Evolutionary conservation across 192 early-diverging fungal species (phyloP), one percentile per base, ranked within the genome.

Genomic region (Linnemannia schmuckeri): DNA sequence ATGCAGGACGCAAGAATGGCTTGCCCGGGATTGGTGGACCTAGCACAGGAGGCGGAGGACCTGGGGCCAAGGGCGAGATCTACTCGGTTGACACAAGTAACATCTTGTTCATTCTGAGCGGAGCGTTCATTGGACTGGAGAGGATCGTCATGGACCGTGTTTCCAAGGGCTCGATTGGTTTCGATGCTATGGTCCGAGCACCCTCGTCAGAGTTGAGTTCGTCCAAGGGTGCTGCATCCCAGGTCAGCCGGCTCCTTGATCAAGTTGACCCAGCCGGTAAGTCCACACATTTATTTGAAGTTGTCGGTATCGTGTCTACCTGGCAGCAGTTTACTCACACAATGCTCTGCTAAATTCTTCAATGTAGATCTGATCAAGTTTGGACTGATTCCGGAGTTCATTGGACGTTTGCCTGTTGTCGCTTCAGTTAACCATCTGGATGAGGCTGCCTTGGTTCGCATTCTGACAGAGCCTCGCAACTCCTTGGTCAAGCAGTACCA

Each of bases 311-410:
- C 13, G 30, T 0, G 13, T n/a, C 27, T 66, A 10, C 24, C 8
- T n/a, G 12, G 5, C 52, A 54, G 44, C 44, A 12, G 49, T 52
- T 52, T 27, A 54, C 49, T 8, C 30, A 33, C 30, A 30, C 30
- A 3, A 13, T 3, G 22, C 8, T 18, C 13, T 24, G 20, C 17
- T 40, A 22, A 8, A 8, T 13, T 33, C 10, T 1, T 33, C 6
- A 55, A 44, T 74, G 6, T 89, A 87, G 97, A 97, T 80, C 76
- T 97, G 79, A 94, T 97, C 74, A 95, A 95, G 78, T 97, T 94
- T 85, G 97, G 97, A 3, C 85, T 97, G 41, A 97, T 97, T 72
- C 97, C 97, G 17, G 97, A 97, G 85, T 96, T 97, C 78, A 94
- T 97, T 41, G 97, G 96, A 66, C 90, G 97, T n/a, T 75, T 97